Evolutionary conservation across 176 grass and related monocot species (phyloP).

Genomic region (Chloris gayana): DNA sequence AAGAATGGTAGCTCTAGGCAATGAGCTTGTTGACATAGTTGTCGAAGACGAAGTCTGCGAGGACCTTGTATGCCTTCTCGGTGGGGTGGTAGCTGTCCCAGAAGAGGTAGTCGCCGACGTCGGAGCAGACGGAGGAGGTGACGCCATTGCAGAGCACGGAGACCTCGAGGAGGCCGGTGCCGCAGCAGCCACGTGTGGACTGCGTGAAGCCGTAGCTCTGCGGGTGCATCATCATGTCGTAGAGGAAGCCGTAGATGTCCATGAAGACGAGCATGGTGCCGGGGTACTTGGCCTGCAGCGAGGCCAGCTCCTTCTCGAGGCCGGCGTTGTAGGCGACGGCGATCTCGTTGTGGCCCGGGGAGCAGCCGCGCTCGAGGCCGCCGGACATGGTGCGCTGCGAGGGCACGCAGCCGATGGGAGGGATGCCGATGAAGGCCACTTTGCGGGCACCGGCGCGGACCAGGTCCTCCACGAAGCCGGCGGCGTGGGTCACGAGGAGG

Average conservation of each 20-base stretch:
- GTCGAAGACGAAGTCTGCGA: constrained; percentile 57
- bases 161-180: constrained; percentile 72
- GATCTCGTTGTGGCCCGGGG: constrained; percentile 55
- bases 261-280: constrained; percentile 43
- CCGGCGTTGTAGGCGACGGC: constrained; percentile 57
- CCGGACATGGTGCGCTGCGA: constrained; percentile 79
- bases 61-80: constrained; percentile 68
- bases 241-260: constrained; percentile 65
- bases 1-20: neutral
- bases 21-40: constrained; percentile 49
- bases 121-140: constrained; percentile 50
- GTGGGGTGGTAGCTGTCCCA: constrained; percentile 96
- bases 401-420: constrained; percentile 83
- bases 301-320: constrained; percentile 29
- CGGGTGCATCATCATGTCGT: constrained; percentile 70
- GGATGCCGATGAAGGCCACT: constrained; percentile 64
- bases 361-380: constrained; percentile 38
- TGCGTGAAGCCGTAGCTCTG: constrained; percentile 58
- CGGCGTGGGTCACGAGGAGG: constrained; percentile 46
- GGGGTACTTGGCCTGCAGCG: constrained; percentile 15
- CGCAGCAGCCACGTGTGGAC: constrained; percentile 67
- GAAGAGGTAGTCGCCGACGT: constrained; percentile 66
- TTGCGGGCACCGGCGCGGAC: constrained; percentile 51
- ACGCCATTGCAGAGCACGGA: constrained; percentile 67
- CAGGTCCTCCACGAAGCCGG: constrained; percentile 58